Base-by-base conservation (phyloP, 371 early-diverging fungal species). In the Rhizomucor pusillus region DNA sequence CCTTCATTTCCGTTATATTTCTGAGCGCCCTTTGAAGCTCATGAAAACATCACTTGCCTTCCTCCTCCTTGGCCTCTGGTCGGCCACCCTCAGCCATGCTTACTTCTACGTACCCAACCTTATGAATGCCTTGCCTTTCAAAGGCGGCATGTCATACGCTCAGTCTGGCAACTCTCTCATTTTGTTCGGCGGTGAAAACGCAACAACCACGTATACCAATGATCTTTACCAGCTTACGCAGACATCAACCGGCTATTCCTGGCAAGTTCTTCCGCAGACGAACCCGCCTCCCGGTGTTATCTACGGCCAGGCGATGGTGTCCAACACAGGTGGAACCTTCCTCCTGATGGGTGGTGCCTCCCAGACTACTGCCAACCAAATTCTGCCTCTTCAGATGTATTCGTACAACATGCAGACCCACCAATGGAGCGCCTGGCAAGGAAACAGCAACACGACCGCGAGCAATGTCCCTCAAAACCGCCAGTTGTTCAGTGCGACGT, bases 111-210 rank as follows among this genome's bases (percentile, higher is more conserved):
- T 54, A 6, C 54, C 65, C 20, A 56, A 53, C 22, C 50, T 57
- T 23, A 56, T 65, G 57, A 44, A 29, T 20, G 34, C 53, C 16
- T 25, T 65, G 35, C 68, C 68, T n/a, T 67, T 63, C 45, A 47
- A 51, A 20, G 68, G 58, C 22, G 68, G 68, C 34, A 37, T 63
- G 58, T 57, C 58, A n/a, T 60, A 39, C 12, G 68, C 48, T 23
- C 40, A 52, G 29, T 47, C 54, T 14, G 58, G 53, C 47, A 57
- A 58, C 29, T 63, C 64, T n/a, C 43, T 67, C 23, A 48, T 67
- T 47, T 34, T 63, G 14, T 67, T 57, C 45, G 68, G 68, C 23
- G 68, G 68, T 36, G 64, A 60, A 45, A 63, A 56, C 40, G 58
- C 57, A 33, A 63, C 63, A 10, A 45, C 35, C n/a, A 35, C 44